These are phyloP conservation scores for Aspergillus cavernicola DNA, from an alignment of 495 filamentous ascomycete genomes.

Conservation along the genomic window DNA sequence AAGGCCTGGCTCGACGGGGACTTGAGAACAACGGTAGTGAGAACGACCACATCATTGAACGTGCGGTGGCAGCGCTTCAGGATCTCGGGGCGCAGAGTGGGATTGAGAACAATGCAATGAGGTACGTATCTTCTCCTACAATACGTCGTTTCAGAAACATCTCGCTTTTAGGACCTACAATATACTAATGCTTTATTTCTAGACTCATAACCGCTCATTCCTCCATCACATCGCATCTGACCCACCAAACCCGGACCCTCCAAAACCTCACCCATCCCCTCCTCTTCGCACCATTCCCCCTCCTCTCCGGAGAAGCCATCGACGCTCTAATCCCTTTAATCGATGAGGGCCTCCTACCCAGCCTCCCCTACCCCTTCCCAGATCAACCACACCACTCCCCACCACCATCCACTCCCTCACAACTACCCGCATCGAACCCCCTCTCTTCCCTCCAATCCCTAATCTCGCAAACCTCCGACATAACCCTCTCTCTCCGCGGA, in stretches of 20 bases:
- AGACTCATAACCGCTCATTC: constrained; percentile 87
- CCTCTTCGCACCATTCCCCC: constrained; percentile 45
- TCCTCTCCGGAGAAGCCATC: constrained; percentile 63
- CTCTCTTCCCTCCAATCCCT: constrained; percentile 54
- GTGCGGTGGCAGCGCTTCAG: constrained; percentile 68
- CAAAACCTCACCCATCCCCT: constrained; percentile 75
- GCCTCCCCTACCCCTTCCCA: constrained; percentile 45
- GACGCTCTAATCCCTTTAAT: constrained; percentile 65
- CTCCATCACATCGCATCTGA: constrained; percentile 76
- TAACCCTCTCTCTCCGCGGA: constrained; percentile 74
- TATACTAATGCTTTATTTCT: constrained; percentile 19
- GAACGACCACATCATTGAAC: constrained; percentile 62
- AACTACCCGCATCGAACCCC: constrained; percentile 31
- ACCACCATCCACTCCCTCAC: constrained; percentile 23
- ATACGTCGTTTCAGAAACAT: neutral
- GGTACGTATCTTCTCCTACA: constrained; percentile 45
- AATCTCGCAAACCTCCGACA: constrained; percentile 62
- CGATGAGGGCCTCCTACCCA: constrained; percentile 49
- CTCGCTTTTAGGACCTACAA: neutral
- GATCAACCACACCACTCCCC: constrained; percentile 45
- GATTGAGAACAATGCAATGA: constrained; percentile 74
- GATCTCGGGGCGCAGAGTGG: constrained; percentile 78
- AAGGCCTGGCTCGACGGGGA: constrained; percentile 67
- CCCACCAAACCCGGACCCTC: constrained; percentile 78
- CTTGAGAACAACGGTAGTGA: constrained; percentile 67